Evolutionary conservation across 2,329 filamentous ascomycete species (phyloP).

Genomic region (Xylaria arbuscula): DNA sequence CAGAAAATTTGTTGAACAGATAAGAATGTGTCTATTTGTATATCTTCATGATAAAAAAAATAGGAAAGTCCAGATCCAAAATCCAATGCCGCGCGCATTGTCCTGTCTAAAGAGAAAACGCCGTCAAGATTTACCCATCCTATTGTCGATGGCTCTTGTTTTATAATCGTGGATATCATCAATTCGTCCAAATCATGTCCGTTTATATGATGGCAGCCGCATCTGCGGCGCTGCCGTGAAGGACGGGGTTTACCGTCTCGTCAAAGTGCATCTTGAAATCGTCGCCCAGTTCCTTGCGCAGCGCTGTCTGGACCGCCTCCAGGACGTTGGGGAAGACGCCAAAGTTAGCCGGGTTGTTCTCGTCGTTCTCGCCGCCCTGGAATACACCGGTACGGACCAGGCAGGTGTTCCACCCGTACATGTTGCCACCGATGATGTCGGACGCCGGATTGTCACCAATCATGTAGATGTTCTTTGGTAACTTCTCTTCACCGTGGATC

Average conservation of each 20-base stretch:
- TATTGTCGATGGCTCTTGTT: background rate
- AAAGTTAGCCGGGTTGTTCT: slow-evolving; percentile 80
- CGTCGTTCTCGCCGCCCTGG: slow-evolving; percentile 80
- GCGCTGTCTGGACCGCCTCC: slow-evolving; percentile 74
- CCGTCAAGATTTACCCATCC: slow-evolving; percentile 11
- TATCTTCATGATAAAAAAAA: slow-evolving; percentile 12
- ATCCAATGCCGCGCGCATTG: slow-evolving; percentile 11
- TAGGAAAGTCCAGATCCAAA: slow-evolving; percentile 2
- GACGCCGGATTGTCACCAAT: slow-evolving; percentile 79
- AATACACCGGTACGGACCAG: slow-evolving; percentile 82
- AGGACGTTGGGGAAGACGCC: slow-evolving; percentile 80
- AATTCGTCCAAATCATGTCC: slow-evolving; percentile 33
- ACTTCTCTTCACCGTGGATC: slow-evolving; percentile 76
- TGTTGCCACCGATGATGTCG: slow-evolving; percentile 81
- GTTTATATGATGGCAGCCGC: slow-evolving; percentile 57
- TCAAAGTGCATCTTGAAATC: slow-evolving; percentile 81
- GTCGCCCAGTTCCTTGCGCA: slow-evolving; percentile 75
- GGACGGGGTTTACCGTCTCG: slow-evolving; percentile 75
- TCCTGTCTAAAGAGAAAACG: slow-evolving; percentile 26
- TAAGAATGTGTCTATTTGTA: background rate
- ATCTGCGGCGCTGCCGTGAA: slow-evolving; percentile 60
- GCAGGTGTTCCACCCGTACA: slow-evolving; percentile 85
- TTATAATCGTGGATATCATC: slow-evolving; percentile 36
- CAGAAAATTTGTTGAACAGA: background rate
- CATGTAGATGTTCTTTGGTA: slow-evolving; percentile 80